Base-by-base conservation (phyloP, 805 yeast genomes). In the Ogataea populi-albae region DNA sequence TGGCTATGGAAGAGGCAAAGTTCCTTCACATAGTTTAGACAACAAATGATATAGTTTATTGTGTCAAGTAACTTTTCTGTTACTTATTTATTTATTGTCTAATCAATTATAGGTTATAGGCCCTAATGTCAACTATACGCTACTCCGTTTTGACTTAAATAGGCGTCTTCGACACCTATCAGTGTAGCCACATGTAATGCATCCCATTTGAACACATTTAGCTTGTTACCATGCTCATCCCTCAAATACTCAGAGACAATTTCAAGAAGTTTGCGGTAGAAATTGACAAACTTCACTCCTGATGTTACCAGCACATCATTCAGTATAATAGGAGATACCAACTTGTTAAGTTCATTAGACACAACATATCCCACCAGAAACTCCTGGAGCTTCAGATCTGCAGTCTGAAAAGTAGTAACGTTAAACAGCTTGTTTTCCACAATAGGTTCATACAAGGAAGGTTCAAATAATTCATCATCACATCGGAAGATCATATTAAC, bases 1-100 rank as follows among this genome's bases (percentile, higher is more conserved):
- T 34, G 98, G 98, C 1, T 89, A 88, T 52, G 97, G 97, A 8
- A 71, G 97, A 46, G 97, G 96, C 5, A 68, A 76, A 47, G 1
- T 50, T 64, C 34, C 74, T 62, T 49, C 23, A 40, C 17, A 29
- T 25, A n/a, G n/a, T n/a, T n/a, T n/a, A n/a, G n/a, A n/a, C n/a
- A n/a, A n/a, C n/a, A n/a, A n/a, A n/a, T n/a, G n/a, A n/a, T n/a
- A n/a, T n/a, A n/a, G n/a, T n/a, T n/a, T n/a, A n/a, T n/a, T n/a
- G n/a, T n/a, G n/a, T n/a, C n/a, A n/a, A n/a, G n/a, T n/a, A n/a
- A n/a, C n/a, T n/a, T n/a, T n/a, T n/a, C n/a, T 28, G 6, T 10
- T 23, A 19, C 36, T 31, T 40, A 32, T 47, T 32, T 34, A 44
- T 39, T 30, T 28, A 36, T 34, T 36, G 18, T 31, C 30, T 30